phyloP scores from a whole-genome alignment of 1,284 basidiomycete genomes.

The Sanghuangporus sanghuang region DNA sequence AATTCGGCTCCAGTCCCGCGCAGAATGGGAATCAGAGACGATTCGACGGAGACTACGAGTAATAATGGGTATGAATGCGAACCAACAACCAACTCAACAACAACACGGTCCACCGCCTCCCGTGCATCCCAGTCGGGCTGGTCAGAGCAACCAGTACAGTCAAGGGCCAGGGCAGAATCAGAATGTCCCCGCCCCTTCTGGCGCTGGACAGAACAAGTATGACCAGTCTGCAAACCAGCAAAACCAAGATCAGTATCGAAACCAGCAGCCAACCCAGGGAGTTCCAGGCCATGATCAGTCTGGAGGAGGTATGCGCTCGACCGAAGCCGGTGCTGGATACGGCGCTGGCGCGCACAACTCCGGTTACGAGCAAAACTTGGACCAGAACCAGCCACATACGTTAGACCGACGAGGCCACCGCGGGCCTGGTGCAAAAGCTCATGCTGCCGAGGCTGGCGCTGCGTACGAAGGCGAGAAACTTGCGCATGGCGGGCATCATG shows the following conservation, averaged over 20 bases:
- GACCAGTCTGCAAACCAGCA: neutral
- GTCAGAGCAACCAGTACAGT: neutral
- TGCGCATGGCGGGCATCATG: neutral
- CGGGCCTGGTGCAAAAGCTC: neutral
- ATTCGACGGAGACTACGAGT: neutral
- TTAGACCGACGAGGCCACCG: neutral
- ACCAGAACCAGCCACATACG: neutral
- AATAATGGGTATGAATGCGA: neutral
- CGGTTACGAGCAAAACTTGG: neutral
- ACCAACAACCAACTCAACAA: neutral
- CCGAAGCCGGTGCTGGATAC: neutral
- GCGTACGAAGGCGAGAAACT: neutral
- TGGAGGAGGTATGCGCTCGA: neutral
- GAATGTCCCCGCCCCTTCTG: neutral
- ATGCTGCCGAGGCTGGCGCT: slow-evolving; percentile 2
- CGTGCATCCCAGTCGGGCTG: neutral
- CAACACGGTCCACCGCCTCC: neutral
- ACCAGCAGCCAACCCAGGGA: neutral
- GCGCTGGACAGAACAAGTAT: neutral
- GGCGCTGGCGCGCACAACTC: neutral
- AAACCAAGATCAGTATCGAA: neutral
- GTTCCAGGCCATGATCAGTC: neutral
- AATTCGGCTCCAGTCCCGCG: neutral
- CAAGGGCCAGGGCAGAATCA: neutral
- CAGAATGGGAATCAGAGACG: neutral